Evolutionary conservation across 202 grass and related monocot species (phyloP).

Genomic region (Panicum virgatum): DNA sequence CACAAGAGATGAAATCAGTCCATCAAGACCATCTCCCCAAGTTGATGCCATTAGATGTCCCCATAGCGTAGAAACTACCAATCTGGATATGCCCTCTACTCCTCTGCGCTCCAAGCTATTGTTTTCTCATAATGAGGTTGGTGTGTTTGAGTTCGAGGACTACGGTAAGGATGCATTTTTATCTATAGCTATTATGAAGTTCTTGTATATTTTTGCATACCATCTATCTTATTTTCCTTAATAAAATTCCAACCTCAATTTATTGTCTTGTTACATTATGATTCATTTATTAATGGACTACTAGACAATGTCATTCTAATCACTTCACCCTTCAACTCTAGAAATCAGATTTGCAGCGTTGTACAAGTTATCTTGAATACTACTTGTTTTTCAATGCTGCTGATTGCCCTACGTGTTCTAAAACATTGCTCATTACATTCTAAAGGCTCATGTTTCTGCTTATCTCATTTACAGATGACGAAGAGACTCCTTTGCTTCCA

Average conservation of each 20-base stretch:
- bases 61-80: constrained; percentile 19
- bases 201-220: background rate
- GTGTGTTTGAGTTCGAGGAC: constrained; percentile 41
- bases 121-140: background rate
- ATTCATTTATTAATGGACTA: background rate
- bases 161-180: constrained; percentile 42
- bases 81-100: constrained; percentile 39
- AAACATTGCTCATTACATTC: background rate
- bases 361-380: background rate
- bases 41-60: background rate
- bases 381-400: background rate
- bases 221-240: background rate
- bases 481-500: constrained; percentile 35
- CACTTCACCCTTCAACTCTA: background rate
- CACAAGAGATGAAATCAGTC: constrained; percentile 22
- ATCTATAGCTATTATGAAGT: background rate
- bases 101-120: constrained; percentile 11
- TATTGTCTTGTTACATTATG: background rate
- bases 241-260: background rate
- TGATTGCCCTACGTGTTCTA: background rate
- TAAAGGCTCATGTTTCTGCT: constrained; percentile 5
- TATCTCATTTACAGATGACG: constrained; percentile 50
- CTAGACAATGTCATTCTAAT: background rate
- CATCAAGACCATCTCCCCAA: constrained; percentile 1
- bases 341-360: background rate